Evolutionary conservation across 2,329 filamentous ascomycete species (phyloP).

Genomic region (Elsinoe fawcettii): DNA sequence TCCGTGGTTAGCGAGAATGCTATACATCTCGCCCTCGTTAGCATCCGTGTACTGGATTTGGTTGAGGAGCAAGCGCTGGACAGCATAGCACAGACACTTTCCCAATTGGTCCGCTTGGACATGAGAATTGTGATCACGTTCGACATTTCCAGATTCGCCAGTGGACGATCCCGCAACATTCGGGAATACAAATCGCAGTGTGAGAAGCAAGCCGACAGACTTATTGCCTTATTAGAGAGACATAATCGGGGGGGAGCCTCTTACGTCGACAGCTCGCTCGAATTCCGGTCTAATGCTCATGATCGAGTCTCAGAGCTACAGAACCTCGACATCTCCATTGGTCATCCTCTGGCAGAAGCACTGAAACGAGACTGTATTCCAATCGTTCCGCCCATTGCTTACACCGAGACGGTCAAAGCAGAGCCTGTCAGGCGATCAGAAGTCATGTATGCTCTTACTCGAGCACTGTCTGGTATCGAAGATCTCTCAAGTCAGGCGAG

Average conservation of each 20-base stretch:
- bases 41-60: slow-evolving; percentile 65
- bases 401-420: slow-evolving; percentile 45
- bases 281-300: background rate
- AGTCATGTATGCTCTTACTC: slow-evolving; percentile 67
- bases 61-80: slow-evolving; percentile 61
- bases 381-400: slow-evolving; percentile 59
- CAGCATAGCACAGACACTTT: slow-evolving; percentile 74
- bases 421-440: slow-evolving; percentile 51
- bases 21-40: slow-evolving; percentile 76
- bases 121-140: slow-evolving; percentile 75
- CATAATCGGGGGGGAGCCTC: slow-evolving; percentile 62
- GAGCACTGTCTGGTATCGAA: slow-evolving; percentile 62
- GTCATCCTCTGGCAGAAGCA: slow-evolving; percentile 48
- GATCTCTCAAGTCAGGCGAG: slow-evolving; percentile 22
- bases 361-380: slow-evolving; percentile 62
- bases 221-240: slow-evolving; percentile 66
- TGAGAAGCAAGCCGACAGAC: slow-evolving; percentile 59
- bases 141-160: slow-evolving; percentile 40
- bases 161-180: background rate
- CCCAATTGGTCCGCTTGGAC: slow-evolving; percentile 74
- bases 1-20: slow-evolving; percentile 31
- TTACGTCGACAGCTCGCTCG: slow-evolving; percentile 52
- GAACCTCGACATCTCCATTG: slow-evolving; percentile 31
- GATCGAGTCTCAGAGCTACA: background rate
- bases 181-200: slow-evolving; percentile 17